These are phyloP conservation scores for Globisporangium spinosum DNA, from an alignment of 352 stramenopile genomes.

Conservation along the genomic window DNA sequence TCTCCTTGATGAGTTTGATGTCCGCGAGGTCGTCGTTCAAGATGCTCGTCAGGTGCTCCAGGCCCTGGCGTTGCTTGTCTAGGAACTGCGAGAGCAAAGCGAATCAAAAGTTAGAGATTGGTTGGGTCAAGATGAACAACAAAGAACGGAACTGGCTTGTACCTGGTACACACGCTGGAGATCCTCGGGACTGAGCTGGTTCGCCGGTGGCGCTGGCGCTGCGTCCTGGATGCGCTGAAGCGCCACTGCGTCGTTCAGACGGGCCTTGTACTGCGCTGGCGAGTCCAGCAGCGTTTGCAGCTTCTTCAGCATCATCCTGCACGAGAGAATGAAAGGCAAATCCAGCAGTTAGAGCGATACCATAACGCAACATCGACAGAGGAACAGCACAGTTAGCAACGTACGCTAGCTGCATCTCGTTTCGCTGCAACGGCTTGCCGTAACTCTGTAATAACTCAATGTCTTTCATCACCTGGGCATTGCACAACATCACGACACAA, in stretches of 20 bases:
- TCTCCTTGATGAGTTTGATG: constrained; percentile 87
- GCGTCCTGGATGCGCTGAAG: constrained; percentile 67
- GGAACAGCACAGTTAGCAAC: constrained; percentile 24
- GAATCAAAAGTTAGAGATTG: constrained; percentile 13
- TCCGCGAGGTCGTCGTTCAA: constrained; percentile 84
- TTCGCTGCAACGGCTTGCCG: constrained; percentile 75
- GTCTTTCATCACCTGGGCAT: constrained; percentile 75
- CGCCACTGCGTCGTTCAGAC: constrained; percentile 72
- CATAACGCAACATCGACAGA: constrained; percentile 1
- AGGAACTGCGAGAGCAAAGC: constrained; percentile 45
- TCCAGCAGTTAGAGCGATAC: not conserved
- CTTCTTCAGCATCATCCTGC: constrained; percentile 79
- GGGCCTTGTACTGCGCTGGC: constrained; percentile 85
- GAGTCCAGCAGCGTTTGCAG: constrained; percentile 75
- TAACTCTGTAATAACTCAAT: constrained; percentile 86
- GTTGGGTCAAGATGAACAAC: not conserved
- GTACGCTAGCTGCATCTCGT: constrained; percentile 78
- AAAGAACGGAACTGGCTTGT: not conserved
- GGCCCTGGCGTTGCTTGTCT: constrained; percentile 79
- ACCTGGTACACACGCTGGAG: constrained; percentile 74
- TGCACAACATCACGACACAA: constrained; percentile 5
- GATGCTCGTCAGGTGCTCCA: constrained; percentile 80
- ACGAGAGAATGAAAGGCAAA: constrained; percentile 5
- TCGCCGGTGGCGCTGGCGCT: constrained; percentile 28
- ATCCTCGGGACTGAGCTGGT: constrained; percentile 70